Evolutionary conservation across 352 stramenopile genomes (phyloP).

Genomic region (Plasmopara halstedii): DNA sequence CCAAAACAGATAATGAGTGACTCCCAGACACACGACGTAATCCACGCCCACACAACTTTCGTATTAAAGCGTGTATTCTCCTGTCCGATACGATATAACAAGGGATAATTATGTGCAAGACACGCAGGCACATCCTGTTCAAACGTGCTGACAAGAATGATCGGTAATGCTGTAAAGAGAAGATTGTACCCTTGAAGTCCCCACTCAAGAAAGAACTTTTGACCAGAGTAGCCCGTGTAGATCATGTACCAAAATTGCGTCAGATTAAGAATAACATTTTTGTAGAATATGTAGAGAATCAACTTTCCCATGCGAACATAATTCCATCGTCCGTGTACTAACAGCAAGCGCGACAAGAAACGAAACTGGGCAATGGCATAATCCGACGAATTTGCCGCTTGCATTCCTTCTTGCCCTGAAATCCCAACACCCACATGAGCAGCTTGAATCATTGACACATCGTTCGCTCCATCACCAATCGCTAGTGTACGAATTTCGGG

Average conservation of each 20-base stretch:
- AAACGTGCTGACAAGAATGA: constrained; percentile 76
- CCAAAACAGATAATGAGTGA: constrained; percentile 81
- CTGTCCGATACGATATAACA: constrained; percentile 79
- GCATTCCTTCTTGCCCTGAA: constrained; percentile 89
- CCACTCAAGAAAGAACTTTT: constrained; percentile 85
- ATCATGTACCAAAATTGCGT: constrained; percentile 94
- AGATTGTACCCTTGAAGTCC: constrained; percentile 86
- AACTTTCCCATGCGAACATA: constrained; percentile 91
- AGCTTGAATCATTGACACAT: constrained; percentile 94
- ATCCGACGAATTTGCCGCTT: constrained; percentile 91
- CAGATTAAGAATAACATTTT: constrained; percentile 94
- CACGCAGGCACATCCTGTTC: constrained; percentile 79
- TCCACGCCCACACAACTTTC: constrained; percentile 77
- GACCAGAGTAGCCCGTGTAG: constrained; percentile 81
- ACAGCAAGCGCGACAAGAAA: constrained; percentile 84
- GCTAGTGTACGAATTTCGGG: constrained; percentile 75
- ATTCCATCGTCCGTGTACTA: constrained; percentile 92
- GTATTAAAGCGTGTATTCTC: constrained; percentile 83
- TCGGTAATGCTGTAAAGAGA: constrained; percentile 79
- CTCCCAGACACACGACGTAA: constrained; percentile 76
- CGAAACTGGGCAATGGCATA: constrained; percentile 94
- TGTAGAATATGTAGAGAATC: constrained; percentile 94
- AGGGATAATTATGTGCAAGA: constrained; percentile 56
- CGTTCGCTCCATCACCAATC: constrained; percentile 94
- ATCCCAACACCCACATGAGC: constrained; percentile 92